Evolutionary conservation across 345 rosid genomes (phyloP), one percentile per base, ranked within the genome.

Genomic region (Mercurialis annua): DNA sequence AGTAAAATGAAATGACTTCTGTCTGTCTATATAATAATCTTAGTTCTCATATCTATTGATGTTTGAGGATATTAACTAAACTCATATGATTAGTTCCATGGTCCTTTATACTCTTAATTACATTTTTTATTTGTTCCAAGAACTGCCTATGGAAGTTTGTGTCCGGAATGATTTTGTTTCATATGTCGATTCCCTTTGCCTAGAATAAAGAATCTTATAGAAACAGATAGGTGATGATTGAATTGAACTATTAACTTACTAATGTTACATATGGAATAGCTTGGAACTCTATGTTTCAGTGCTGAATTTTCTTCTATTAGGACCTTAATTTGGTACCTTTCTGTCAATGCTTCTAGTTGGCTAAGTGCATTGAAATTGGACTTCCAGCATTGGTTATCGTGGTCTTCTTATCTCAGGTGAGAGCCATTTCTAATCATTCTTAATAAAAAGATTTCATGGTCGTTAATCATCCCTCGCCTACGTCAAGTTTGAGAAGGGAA

Each of bases 341-440:
- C 24, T 73, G 66, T 71, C 71, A 60, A 68, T 59, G 71, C 30
- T 75, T 80, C 68, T 69, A 86, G 97, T 69, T 88, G 66, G 94
- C 95, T 3, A 88, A 62, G 70, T 90, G 98, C 63, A 40, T 89
- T 42, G 98, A 87, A 80, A 33, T 90, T 67, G 98, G 96, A 56
- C 94, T 90, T 42, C 98, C 94, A 8, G 89, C 91, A 29, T 77
- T 93, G 72, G 34, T 93, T 62, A 29, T 85, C 21, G 69, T 90
- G 66, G 83, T 89, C 72, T 30, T 93, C 40, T 38, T 87, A 56
- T 86, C 98, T 70, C 96, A 93, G 96, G 97, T 93, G 67, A 65
- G 69, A 47, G 10, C 24, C 24, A n/a, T 58, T 42, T 68, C 46
- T 16, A 27, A 55, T 63, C 11, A 26, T 29, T 70, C 58, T 42